Conservation (phyloP, 2,329 filamentous ascomycete species). For the Pseudogymnoascus sp. region DNA sequence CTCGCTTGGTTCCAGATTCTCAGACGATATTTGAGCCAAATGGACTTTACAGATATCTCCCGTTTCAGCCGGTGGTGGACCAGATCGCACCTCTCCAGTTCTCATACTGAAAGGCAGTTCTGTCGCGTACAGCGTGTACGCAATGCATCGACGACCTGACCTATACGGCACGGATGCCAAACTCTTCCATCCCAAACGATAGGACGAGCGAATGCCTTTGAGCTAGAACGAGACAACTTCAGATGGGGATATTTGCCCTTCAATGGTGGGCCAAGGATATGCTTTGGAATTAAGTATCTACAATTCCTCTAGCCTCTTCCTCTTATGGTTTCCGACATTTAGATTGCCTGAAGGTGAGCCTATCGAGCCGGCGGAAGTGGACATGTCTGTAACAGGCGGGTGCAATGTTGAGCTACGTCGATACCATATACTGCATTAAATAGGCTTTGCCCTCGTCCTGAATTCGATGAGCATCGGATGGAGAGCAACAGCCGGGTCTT, state of each 20-base stretch:
- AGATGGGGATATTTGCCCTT: conserved; percentile 24
- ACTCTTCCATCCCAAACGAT: conserved; percentile 28
- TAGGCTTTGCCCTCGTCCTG: too few species aligned
- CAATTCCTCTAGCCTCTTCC: not conserved
- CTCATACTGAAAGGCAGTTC: conserved; percentile 24
- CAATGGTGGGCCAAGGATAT: conserved; percentile 22
- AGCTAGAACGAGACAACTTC: conserved; percentile 14
- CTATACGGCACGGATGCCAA: conserved; percentile 29
- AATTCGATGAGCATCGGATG: too few species aligned
- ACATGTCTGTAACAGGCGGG: conserved; percentile 18
- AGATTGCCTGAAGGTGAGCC: conserved; percentile 3
- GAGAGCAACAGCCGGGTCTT: too few species aligned
- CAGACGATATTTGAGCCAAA: too few species aligned
- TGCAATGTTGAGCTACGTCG: conserved; percentile 13
- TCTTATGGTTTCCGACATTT: not conserved
- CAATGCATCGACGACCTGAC: conserved; percentile 26
- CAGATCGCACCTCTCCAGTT: conserved; percentile 24
- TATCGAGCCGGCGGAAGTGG: conserved; percentile 16
- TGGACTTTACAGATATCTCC: too few species aligned
- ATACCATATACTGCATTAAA: not conserved
- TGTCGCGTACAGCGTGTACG: conserved; percentile 24
- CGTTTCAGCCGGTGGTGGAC: conserved; percentile 29
- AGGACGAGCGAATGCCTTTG: conserved; percentile 33
- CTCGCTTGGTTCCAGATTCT: too few species aligned
- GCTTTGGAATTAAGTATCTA: conserved; percentile 23